These are phyloP conservation scores for Eutrema japonicum DNA, from an alignment of 345 rosid genomes.

Conservation along the genomic window DNA sequence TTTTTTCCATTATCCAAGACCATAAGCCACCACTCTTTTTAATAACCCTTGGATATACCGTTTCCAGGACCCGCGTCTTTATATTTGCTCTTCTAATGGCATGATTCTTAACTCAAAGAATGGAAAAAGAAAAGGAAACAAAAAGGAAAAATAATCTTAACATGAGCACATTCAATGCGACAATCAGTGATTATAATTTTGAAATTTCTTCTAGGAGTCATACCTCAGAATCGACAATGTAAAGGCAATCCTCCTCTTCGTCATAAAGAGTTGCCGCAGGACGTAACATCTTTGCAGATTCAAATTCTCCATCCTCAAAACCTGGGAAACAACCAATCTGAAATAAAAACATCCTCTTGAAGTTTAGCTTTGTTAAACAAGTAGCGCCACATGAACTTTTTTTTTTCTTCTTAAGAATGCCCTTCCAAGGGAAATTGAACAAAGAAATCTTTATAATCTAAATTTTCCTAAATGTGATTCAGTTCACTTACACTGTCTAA, in stretches of 20 bases:
- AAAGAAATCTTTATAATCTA: background rate
- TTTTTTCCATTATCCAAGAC: constrained; percentile 69
- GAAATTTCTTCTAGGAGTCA: constrained; percentile 30
- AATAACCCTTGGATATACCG: constrained; percentile 68
- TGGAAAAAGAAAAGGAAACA: constrained; percentile 10
- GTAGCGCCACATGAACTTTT: background rate
- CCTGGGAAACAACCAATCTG: constrained; percentile 99
- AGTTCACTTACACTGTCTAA: constrained; percentile 74
- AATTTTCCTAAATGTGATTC: background rate
- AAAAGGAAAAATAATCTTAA: constrained; percentile 9
- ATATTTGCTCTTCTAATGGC: constrained; percentile 92
- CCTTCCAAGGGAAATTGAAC: constrained; percentile 4
- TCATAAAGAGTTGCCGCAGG: constrained; percentile 81
- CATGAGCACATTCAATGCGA: constrained; percentile 8
- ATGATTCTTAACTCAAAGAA: constrained; percentile 63
- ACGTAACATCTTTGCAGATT: constrained; percentile 77
- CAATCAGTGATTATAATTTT: constrained; percentile 13
- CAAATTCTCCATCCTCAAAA: constrained; percentile 96
- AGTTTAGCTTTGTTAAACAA: constrained; percentile 38
- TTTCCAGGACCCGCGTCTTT: constrained; percentile 77
- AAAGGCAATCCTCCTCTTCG: constrained; percentile 73
- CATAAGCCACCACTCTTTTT: constrained; percentile 56
- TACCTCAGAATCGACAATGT: constrained; percentile 95
- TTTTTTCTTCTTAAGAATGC: background rate
- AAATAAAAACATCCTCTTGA: constrained; percentile 49